Base-by-base conservation (phyloP, 345 rosid genomes). In the Brassica rapa region DNA sequence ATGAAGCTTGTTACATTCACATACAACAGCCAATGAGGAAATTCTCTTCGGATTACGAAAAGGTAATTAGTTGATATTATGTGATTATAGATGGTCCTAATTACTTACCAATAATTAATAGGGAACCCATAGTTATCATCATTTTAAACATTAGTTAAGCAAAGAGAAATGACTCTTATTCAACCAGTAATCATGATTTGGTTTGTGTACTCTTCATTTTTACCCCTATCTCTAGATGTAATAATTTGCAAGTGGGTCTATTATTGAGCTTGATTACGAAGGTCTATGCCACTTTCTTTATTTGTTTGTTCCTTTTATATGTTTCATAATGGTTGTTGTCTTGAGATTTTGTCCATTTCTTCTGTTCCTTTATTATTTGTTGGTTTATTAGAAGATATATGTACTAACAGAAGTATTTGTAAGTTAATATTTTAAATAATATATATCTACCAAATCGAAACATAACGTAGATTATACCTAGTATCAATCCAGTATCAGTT, bases 221-320 rank as follows among this genome's bases (percentile, higher is more conserved):
- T 24, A 56, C 53, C 69, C 62, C 27, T 62, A 49, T 49, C 12
- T 69, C 39, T 69, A n/a, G 2, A 49, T 69, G 70, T 70, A 62
- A 69, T 77, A 77, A 62, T 77, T 66, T 62, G 75, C 80, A 77
- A 77, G 80, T 77, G 80, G 80, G 70, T 77, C 75, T 77, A 77
- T 69, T 70, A 77, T 77, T 62, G 70, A 77, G 75, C 33, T 77
- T 70, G 39, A 70, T 77, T 62, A 70, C 69, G 70, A 76, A 76
- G 39, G 33, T 53, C 14, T 76, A 61, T 23, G 53, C 75, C 70
- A 77, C 70, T n/a, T 77, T 74, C n/a, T 11, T 49, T 49, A 10
- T 56, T 8, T 21, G 25, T 29, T 49, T 30, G 39, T 41, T 24
- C 32, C 30, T 51, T 70, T 62, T n/a, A 4, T 51, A 4, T 51